phyloP scores from a whole-genome alignment of 495 filamentous ascomycete species.

The Penicillium roqueforti region DNA sequence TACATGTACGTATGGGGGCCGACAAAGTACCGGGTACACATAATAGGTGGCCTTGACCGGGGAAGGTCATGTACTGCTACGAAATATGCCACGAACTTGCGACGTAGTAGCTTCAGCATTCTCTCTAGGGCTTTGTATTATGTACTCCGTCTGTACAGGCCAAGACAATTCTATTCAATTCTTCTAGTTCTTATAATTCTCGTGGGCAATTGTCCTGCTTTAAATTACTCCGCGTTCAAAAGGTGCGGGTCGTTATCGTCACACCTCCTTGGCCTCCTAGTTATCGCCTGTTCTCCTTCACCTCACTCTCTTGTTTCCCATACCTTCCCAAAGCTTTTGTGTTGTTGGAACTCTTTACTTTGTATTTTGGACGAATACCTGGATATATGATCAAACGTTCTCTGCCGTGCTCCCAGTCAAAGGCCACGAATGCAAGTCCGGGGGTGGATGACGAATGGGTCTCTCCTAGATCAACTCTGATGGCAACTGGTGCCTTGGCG shows the following conservation, averaged over 20 bases:
- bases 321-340: not conserved
- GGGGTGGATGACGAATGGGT: slow-evolving; percentile 43
- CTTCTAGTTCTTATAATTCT: not conserved
- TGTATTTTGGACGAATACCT: not conserved
- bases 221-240: slow-evolving; percentile 1
- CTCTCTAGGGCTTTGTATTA: not conserved
- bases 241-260: slow-evolving; percentile 26
- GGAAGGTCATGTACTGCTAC: slow-evolving; percentile 25
- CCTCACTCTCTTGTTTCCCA: slow-evolving; percentile 3
- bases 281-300: slow-evolving; percentile 16
- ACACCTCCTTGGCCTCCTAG: slow-evolving; percentile 18
- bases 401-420: slow-evolving; percentile 4
- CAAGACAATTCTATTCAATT: not conserved
- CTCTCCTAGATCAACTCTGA: slow-evolving; percentile 38
- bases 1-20: not conserved
- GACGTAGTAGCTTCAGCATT: not conserved
- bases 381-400: slow-evolving; percentile 8
- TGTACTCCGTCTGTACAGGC: not conserved
- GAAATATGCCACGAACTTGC: slow-evolving; percentile 9
- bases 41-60: not conserved
- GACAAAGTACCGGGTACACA: slow-evolving; percentile 14
- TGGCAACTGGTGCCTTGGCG: slow-evolving; percentile 42
- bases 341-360: not conserved
- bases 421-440: slow-evolving; percentile 38
- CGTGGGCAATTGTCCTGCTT: not conserved